Evolutionary conservation across 306 rosid genomes (phyloP), one percentile per base, ranked within the genome.

Genomic region (Acmispon strigosus): DNA sequence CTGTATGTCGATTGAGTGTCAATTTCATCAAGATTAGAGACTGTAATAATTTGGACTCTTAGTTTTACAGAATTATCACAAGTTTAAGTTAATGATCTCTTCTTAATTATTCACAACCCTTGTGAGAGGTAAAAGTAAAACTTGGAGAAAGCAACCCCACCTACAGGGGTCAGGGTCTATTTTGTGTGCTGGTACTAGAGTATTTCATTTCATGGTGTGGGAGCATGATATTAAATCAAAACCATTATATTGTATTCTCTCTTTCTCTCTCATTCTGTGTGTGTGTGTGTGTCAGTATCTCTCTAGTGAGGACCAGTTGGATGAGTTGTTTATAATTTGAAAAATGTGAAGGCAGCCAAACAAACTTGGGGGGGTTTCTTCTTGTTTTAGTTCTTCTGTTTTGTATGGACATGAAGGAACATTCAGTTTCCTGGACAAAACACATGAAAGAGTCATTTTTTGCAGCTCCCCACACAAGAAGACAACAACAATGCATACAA

Each of bases 401-500:
- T 90, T 87, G 89, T 83, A 88, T 68, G 78, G 88, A 86, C 83
- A 84, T 84, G 96, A 88, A 80, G 77, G 75, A 72, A 73, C 80
- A 77, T 84, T 84, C 87, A 78, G 85, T 62, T 77, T 75, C 68
- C 44, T 60, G 63, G 82, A 82, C 88, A 83, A 82, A 86, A 75
- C 75, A 77, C 55, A 82, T 76, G 86, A 89, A 77, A 75, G 78
- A 81, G 15, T 68, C 78, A 27, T 78, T 17, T 63, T 72, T 64
- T 77, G 76, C 73, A 74, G 68, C 58, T 75, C 61, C 66, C 24
- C 63, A 43, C 90, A 81, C 84, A 85, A 90, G 41, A 87, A 73
- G 89, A 94, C 97, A 92, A 84, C 86, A 14, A 8, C 86, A 84
- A 85, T 84, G 75, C 91, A 62, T 67, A 83, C 93, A 81, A 84